Percentiles rank a stretch among this genome's conserved stretches.
These are phyloP conservation scores for Pyrus bretschneideri DNA, from an alignment of 306 rosid species.

Conservation along the genomic window DNA sequence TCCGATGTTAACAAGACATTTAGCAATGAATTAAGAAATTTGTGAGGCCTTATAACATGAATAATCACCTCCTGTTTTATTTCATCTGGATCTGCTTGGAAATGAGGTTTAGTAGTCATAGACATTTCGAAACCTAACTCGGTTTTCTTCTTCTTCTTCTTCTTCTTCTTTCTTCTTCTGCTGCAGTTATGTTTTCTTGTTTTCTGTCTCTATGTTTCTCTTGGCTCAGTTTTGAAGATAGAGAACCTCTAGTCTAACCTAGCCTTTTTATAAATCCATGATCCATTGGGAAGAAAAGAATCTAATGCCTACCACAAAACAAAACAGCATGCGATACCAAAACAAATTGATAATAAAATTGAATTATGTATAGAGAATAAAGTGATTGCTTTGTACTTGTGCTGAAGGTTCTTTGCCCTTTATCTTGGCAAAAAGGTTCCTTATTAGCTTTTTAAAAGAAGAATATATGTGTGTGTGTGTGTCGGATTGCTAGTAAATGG, in stretches of 20 bases:
- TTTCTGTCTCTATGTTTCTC: not conserved
- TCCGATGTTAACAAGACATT: not conserved
- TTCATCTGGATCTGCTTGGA: not conserved
- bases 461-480: not conserved
- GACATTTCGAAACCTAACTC: slow-evolving; percentile 4
- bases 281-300: not conserved
- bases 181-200: not conserved
- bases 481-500: not conserved
- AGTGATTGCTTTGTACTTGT: not conserved
- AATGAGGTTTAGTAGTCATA: slow-evolving; percentile 15
- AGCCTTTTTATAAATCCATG: slow-evolving; percentile 1
- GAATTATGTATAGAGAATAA: not conserved
- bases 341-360: not conserved
- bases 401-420: not conserved
- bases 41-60: not conserved
- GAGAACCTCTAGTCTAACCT: not conserved
- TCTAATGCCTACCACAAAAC: not conserved
- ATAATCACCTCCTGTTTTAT: rapidly evolving
- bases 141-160: no score
- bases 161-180: not conserved
- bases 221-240: not conserved
- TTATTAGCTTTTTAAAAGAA: not conserved
- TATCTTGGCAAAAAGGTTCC: not conserved
- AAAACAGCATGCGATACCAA: not conserved
- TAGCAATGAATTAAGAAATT: not conserved